These are phyloP conservation scores for Suillus discolor DNA, from an alignment of 768 basidiomycete genomes.

Conservation along the genomic window DNA sequence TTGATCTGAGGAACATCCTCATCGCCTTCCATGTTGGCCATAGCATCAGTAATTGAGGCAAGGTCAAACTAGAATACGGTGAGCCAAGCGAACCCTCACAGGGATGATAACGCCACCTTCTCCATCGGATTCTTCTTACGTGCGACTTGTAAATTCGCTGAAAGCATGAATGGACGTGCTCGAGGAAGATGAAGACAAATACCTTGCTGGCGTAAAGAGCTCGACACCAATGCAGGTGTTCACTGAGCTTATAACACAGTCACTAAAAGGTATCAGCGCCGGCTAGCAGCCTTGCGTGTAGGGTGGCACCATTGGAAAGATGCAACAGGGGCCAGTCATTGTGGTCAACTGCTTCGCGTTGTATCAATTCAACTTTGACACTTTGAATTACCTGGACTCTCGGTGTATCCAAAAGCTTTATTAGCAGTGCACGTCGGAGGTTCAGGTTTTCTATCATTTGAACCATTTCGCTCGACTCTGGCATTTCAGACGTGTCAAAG, in stretches of 20 bases:
- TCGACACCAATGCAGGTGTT: slow-evolving; percentile 98
- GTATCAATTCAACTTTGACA: slow-evolving; percentile 74
- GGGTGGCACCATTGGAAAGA: slow-evolving; percentile 63
- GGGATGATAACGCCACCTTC: slow-evolving; percentile 55
- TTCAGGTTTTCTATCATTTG: slow-evolving; percentile 92
- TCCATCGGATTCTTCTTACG: slow-evolving; percentile 88
- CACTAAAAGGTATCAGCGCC: slow-evolving; percentile 96
- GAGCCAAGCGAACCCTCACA: slow-evolving; percentile 10
- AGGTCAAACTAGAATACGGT: slow-evolving; percentile 66
- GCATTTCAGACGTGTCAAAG: slow-evolving; percentile 59
- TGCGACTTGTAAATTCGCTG: slow-evolving; percentile 61
- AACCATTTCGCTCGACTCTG: slow-evolving; percentile 59
- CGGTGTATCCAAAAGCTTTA: slow-evolving; percentile 53
- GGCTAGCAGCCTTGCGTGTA: slow-evolving; percentile 77
- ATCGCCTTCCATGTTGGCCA: slow-evolving; percentile 94
- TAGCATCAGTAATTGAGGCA: slow-evolving; percentile 74
- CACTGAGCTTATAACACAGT: slow-evolving; percentile 88
- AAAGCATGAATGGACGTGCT: neutral
- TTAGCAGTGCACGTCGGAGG: slow-evolving; percentile 82
- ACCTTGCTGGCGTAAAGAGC: slow-evolving; percentile 96
- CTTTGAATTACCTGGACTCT: slow-evolving; percentile 69
- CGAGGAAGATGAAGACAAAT: slow-evolving; percentile 2
- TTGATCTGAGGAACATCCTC: slow-evolving; percentile 98
- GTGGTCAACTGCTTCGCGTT: slow-evolving; percentile 38
- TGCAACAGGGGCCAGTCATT: slow-evolving; percentile 81